Evolutionary conservation across 495 filamentous ascomycete species (phyloP), one percentile per base, ranked within the genome.

Genomic region (Amniculicola lignicola): DNA sequence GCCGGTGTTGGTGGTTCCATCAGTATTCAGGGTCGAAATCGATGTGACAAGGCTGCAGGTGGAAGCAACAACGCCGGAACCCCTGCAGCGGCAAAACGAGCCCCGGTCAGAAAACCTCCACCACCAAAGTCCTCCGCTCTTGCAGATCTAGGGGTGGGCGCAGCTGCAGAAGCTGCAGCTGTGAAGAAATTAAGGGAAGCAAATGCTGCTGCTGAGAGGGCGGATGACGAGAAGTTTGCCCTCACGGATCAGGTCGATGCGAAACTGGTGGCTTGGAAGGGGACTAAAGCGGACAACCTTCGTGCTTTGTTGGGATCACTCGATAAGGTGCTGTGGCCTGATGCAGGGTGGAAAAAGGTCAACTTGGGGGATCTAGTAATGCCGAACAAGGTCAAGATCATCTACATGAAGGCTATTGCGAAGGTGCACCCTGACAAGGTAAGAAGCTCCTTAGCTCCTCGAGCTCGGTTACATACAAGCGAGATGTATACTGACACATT

Each of bases 351-450:
- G 94, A 95, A 93, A 77, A 96, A 95, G 77, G 84, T 97, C 15
- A 88, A 88, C 22, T 84, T 98, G 83, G 82, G 87, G 43, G 92
- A 98, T 69, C 67, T 98, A 61, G 83, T 98, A 31, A 74, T 95
- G 75, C 83, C 90, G 36, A 85, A 84, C 41, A 95, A 88, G 78
- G 93, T 96, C 43, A 98, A 98, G 82, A 82, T 97, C 49, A 79
- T 87, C 51, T 98, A 98, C 65, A 97, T 98, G 93, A 96, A 95
- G 80, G 93, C 89, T 4, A 96, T 98, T 82, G 87, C 83, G 4
- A 97, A 95, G 79, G 90, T 93, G 59, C 93, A 98, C 78, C 93
- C 93, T 56, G 93, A 98, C 69, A 98, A 98, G 85, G 93, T 96
- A 75, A 69, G 82, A 74, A n/a, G n/a, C n/a, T n/a, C n/a, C n/a